Base-by-base conservation (phyloP, 139 green algal genomes). In the Chlorella sp. region DNA sequence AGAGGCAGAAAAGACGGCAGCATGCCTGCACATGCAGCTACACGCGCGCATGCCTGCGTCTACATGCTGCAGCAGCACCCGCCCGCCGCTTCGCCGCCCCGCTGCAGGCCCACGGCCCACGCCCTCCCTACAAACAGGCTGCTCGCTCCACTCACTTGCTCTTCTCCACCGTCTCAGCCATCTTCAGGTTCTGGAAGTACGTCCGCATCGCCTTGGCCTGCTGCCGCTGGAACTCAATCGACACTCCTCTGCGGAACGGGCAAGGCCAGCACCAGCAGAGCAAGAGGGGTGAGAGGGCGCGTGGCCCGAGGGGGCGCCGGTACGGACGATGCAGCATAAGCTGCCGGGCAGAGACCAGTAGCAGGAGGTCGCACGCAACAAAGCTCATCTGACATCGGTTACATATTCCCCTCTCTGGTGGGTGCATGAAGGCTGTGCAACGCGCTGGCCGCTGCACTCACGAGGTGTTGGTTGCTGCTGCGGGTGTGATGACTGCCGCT, bases 151-250 rank as follows among this genome's bases (percentile, higher is more conserved):
- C 94, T 93, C 81, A 96, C 94, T 94, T 83, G 1, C 81, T 30
- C 81, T 95, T 91, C 37, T 88, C 91, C 5, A 91, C 91, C 11
- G 88, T 77, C 85, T 94, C 86, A 39, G 79, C 53, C 24, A 83
- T 42, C 71, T 88, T 92, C 40, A 89, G n/a, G 48, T 96, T 92
- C 81, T 96, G 94, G 86, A 99, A 99, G 91, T 98, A 99, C 39
- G 95, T 88, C 61, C 91, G 92, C 95, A 99, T 96, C 77, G 97
- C 96, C 93, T 99, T 99, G 24, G 98, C 98, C 26, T 96, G 93
- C 85, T 94, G 69, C 36, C 98, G 94, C 94, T 99, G 97, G 85
- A 96, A 98, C 90, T 98, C 96, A 18, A 99, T 92, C 0, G 96
- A 97, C 34, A 98, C 94, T 4, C 85, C 90, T 30, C 87, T 90